Evolutionary conservation across 805 yeast species (phyloP), one percentile per base, ranked within the genome.

Genomic region (Wickerhamomyces strasburgensis): DNA sequence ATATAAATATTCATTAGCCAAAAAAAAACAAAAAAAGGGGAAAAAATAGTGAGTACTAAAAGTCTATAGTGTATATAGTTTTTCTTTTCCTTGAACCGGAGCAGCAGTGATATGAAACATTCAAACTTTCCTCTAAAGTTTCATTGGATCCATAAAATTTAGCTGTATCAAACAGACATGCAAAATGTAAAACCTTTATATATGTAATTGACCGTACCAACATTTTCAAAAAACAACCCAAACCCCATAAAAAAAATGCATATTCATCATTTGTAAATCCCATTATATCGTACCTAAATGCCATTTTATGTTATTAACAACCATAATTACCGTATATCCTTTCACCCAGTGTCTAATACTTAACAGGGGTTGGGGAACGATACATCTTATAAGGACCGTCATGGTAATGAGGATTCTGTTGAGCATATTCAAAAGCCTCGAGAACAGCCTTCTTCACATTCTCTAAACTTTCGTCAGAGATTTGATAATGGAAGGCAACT

Each of bases 401-500:
- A 38, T 65, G 60, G 44, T 58, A 55, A 52, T 65, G 72, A 23
- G 87, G 87, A 46, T 75, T 65, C 31, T 54, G 56, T 46, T 68
- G 57, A 2, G 87, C 72, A 44, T 72, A 65, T 38, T 75, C 70
- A 48, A 62, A 69, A 26, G 82, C 67, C 54, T 81, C 87, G 25
- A 65, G 51, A 14, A 84, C 60, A 3, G 80, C 80, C 31, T 56
- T 53, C 51, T 80, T 81, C 33, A 83, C 65, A 33, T 63, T 66
- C 36, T 75, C 82, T 33, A 80, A 58, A 19, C 82, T 69, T 31
- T 70, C 75, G 19, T 64, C 63, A 16, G 76, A 60, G 39, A 68
- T 72, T 60, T 80, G 88, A 58, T 76, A 78, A 49, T 86, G 95
- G 69, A 88, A 81, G 1, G 95, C 86, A 31, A 89, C 61, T 54